phyloP scores from a whole-genome alignment of 768 basidiomycete species.

The Rhodotorula babjevae region DNA sequence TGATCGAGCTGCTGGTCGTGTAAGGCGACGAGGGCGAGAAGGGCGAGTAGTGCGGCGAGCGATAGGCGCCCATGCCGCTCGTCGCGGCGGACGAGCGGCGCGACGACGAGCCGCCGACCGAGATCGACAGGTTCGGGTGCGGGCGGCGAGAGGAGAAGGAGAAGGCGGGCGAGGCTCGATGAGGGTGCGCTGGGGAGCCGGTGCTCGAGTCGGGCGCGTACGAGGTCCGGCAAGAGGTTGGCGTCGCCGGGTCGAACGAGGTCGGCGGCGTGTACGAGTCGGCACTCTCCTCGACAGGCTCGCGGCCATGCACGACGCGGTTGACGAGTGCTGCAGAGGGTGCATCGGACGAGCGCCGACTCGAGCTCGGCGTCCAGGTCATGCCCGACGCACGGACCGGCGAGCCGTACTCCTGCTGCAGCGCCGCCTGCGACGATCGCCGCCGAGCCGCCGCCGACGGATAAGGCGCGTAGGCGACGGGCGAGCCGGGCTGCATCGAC shows the following conservation, averaged over 20 bases:
- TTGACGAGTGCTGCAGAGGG: background rate
- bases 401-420: too few relatives aligned
- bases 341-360: background rate
- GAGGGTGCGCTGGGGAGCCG: background rate
- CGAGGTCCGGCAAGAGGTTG: background rate
- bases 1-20: background rate
- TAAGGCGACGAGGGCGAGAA: slow-evolving; percentile 7
- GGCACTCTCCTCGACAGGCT: background rate
- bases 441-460: background rate
- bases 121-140: slow-evolving; percentile 2
- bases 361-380: background rate
- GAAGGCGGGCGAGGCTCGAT: background rate
- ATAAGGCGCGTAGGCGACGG: background rate
- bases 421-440: background rate
- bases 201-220: background rate
- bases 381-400: background rate
- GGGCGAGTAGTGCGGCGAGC: background rate
- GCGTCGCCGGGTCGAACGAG: too few relatives aligned
- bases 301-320: background rate
- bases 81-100: background rate
- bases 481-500: background rate
- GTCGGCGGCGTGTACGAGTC: background rate
- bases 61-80: background rate
- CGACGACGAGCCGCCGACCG: background rate
- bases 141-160: background rate